Evolutionary conservation across 768 basidiomycete species (phyloP), one percentile per base, ranked within the genome.

Genomic region (Pholiota conissans): DNA sequence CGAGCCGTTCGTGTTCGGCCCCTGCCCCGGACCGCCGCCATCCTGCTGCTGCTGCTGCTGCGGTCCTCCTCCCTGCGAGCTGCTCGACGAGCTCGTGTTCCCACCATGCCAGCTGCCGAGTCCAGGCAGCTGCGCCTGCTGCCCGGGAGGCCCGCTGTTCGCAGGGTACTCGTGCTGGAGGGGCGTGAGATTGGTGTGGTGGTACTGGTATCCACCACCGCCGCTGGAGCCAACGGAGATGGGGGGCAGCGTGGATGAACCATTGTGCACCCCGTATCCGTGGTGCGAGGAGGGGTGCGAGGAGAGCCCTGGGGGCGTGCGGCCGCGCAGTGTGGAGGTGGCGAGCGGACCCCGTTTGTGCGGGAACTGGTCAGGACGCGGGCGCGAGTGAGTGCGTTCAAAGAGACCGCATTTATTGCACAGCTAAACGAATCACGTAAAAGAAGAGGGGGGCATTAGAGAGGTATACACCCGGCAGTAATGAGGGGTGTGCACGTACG

Each of bases 391-490:
- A 0, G 90, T 91, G 40, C 90, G 82, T 70, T 91, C 90, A 61
- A 91, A 91, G 3, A 91, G 72, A 14, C 90, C 90, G 63, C 90
- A 91, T 67, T 91, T 91, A 77, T 83, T 83, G 69, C 82, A 83
- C 24, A 83, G 73, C 80, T 82, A 52, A n/a, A n/a, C n/a, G n/a
- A n/a, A n/a, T n/a, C n/a, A n/a, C n/a, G n/a, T n/a, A n/a, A n/a
- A 16, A 5, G 40, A 35, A 39, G 50, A 34, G 34, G 49, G 26
- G 14, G n/a, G 42, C 24, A 42, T 39, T 16, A 42, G 18, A 27
- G 34, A 47, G 30, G 29, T 52, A 61, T 26, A 18, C 11, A n/a
- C n/a, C n/a, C n/a, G n/a, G n/a, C 42, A 51, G 14, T 6, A 53
- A 56, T 20, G 26, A 32, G 34, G 52, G 9, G 34, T 34, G 26